Evolutionary conservation across 106 monocot species (phyloP), one percentile per base, ranked within the genome.

Genomic region (Posidonia australis): DNA sequence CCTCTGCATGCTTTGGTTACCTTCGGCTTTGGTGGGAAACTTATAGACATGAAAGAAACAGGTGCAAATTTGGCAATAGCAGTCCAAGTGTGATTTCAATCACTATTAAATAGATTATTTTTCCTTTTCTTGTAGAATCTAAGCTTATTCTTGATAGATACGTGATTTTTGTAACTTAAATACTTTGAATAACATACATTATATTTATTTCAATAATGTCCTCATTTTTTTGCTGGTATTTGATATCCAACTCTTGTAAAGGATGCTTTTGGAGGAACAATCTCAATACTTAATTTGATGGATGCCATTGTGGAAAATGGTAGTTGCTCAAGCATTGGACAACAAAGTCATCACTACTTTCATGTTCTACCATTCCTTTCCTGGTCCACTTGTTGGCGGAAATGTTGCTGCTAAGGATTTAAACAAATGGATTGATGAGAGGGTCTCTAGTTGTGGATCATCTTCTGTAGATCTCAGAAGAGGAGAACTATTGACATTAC

Each of bases 21-120:
- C 2, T 96, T 96, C 80, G 96, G 90, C 54, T 96, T 96, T 82
- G 96, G 96, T 53, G 96, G 94, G n/a, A 96, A 87, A 63, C 76
- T 96, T 45, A 56, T 96, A 63, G 74, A 84, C 28, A 79, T 87
- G 84, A 84, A 87, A 68, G 74, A 96, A 65, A 18, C 32, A 45
- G 52, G 64, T 44, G 27, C 79, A 32, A 71, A 61, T 20, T 69
- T 80, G 21, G 78, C 65, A 36, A 70, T 63, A 64, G 83, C 78
- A 61, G 84, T 56, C 63, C 84, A 87, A 84, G 94, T 90, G 26
- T 26, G 25, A 10, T 28, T 31, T 20, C 46, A 53, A 67, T 10
- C 42, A 46, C 16, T 18, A 14, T 54, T 46, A 22, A 26, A 24
- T 52, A 4, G 1, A 17, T 18, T 36, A 22, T 25, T 44, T 16